Evolutionary conservation across 768 basidiomycete species (phyloP), one percentile per base, ranked within the genome.

Genomic region (Rhodosporidiobolus odoratus): DNA sequence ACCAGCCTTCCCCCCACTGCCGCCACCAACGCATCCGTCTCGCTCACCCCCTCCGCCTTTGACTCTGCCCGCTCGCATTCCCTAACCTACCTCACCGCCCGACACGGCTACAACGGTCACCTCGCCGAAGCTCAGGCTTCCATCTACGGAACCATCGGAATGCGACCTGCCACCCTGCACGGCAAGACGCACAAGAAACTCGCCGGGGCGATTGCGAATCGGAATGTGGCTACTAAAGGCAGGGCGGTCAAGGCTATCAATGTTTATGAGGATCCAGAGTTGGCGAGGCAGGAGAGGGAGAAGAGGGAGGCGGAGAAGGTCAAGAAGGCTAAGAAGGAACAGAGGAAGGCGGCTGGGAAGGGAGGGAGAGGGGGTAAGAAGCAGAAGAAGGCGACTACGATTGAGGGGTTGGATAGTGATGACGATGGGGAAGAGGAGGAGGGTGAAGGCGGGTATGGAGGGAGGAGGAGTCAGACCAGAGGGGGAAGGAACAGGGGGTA

Each of bases 131-230:
- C 90, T 34, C 91, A 93, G 78, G 88, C 89, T 4, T 82, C 88
- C 68, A 83, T 93, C 66, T 89, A 90, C 3, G 92, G 92, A 48
- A 86, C 87, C 76, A 88, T 94, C 86, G 84, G 86, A 50, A 82
- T 95, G 68, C 87, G 88, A 4, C 92, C 92, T 4, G 89, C 90
- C 6, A 89, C 89, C 68, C 92, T 93, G 88, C 88, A 92, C 78
- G 89, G 89, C 8, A 88, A 90, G 79, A 90, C 90, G 21, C 92
- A 95, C 79, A 86, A 89, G 60, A 88, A 91, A 86, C 84, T 94
- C 47, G 92, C 92, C 12, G 87, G 88, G 45, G 87, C 90, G 47
- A 90, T 92, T 13, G 89, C 88, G 40, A 89, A 92, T 77, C 88
- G 89, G 79, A 89, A 93, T 80, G 88, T 83, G 79, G 45, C 34